These are phyloP conservation scores for Paxillus involutus DNA, from an alignment of 768 basidiomycete genomes.

Conservation along the genomic window DNA sequence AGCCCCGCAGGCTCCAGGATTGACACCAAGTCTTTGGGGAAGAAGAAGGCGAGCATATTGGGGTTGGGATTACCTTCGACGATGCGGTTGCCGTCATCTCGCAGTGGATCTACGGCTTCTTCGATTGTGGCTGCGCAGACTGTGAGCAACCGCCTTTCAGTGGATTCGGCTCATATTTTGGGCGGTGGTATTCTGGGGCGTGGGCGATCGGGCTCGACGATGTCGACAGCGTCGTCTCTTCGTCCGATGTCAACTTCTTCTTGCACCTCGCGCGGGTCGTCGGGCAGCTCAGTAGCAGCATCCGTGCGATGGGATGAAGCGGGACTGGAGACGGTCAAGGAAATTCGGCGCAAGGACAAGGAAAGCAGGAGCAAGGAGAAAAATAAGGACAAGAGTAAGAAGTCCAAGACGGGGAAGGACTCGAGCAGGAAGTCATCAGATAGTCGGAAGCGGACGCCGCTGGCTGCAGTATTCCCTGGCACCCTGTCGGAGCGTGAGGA, in stretches of 20 bases:
- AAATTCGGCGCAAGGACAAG: conserved; percentile 41
- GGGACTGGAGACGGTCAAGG: conserved; percentile 47
- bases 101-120: conserved; percentile 36
- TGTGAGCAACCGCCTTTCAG: conserved; percentile 21
- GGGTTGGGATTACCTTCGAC: conserved; percentile 62
- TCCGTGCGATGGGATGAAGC: conserved; percentile 55
- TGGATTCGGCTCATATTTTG: conserved; percentile 32
- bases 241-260: conserved; percentile 47
- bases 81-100: conserved; percentile 41
- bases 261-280: conserved; percentile 37
- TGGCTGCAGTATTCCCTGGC: conserved; percentile 63
- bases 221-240: conserved; percentile 44
- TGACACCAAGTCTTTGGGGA: conserved; percentile 38
- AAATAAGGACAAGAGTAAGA: conserved; percentile 26
- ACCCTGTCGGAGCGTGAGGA: conserved; percentile 16
- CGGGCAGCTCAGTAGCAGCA: conserved; percentile 39
- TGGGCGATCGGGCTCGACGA: conserved; percentile 38
- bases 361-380: conserved; percentile 36
- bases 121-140: conserved; percentile 24
- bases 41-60: conserved; percentile 63
- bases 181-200: conserved; percentile 31
- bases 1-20: conserved; percentile 27
- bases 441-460: conserved; percentile 50
- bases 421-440: conserved; percentile 49
- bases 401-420: conserved; percentile 26